Evolutionary conservation across 2,329 filamentous ascomycete species (phyloP).

Genomic region (Proliferodiscus dingleyae): DNA sequence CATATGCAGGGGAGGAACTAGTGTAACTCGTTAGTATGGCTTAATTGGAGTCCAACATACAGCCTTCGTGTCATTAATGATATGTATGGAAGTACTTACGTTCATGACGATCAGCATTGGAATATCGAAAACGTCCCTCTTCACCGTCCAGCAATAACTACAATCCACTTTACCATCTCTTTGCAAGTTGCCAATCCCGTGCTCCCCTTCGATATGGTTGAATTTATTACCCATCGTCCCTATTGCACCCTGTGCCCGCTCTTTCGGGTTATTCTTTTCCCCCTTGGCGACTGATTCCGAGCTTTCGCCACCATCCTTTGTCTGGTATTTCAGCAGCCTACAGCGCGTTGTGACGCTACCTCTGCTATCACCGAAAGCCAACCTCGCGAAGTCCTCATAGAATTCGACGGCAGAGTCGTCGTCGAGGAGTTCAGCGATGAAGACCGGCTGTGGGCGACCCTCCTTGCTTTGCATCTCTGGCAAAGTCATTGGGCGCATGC

Average conservation of each 20-base stretch:
- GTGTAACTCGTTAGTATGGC: slow-evolving; percentile 11
- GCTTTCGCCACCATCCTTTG: slow-evolving; percentile 49
- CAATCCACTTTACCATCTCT: slow-evolving; percentile 90
- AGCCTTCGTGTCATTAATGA: neutral
- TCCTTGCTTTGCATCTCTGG: slow-evolving; percentile 35
- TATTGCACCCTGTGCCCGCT: slow-evolving; percentile 18
- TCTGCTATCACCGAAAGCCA: slow-evolving; percentile 87
- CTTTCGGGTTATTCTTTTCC: slow-evolving; percentile 15
- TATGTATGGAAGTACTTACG: slow-evolving; percentile 54
- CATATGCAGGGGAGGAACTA: slow-evolving; percentile 43
- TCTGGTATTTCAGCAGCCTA: slow-evolving; percentile 84
- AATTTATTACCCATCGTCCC: slow-evolving; percentile 48
- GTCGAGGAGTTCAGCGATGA: slow-evolving; percentile 87
- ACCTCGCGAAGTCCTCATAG: slow-evolving; percentile 89
- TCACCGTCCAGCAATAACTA: slow-evolving; percentile 95
- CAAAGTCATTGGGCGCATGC: slow-evolving; percentile 40
- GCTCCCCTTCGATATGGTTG: slow-evolving; percentile 62
- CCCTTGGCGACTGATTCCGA: slow-evolving; percentile 17
- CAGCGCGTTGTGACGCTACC: slow-evolving; percentile 80
- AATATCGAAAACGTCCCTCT: slow-evolving; percentile 95
- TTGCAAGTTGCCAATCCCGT: slow-evolving; percentile 76
- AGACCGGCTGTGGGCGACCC: slow-evolving; percentile 68
- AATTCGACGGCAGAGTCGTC: slow-evolving; percentile 92
- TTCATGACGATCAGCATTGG: slow-evolving; percentile 98
- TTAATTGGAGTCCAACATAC: too few species aligned